These are phyloP conservation scores for Microcyclosporella mali DNA, from an alignment of 2,329 filamentous ascomycete genomes.

Conservation along the genomic window DNA sequence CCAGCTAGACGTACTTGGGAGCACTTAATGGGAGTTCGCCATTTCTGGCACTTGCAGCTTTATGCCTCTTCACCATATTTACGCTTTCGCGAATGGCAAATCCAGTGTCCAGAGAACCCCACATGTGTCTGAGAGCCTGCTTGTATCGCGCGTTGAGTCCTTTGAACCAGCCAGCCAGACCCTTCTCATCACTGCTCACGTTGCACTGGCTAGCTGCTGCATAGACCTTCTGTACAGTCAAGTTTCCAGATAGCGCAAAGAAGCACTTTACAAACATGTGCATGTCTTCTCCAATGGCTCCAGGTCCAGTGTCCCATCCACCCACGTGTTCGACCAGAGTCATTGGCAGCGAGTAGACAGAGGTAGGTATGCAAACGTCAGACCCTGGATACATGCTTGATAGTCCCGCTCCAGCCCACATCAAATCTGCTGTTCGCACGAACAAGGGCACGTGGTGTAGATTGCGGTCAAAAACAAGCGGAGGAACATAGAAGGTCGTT, in stretches of 20 bases:
- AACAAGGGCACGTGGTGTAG: slow-evolving; percentile 61
- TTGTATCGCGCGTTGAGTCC: slow-evolving; percentile 63
- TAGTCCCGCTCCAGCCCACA: slow-evolving; percentile 66
- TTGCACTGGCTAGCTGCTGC: slow-evolving; percentile 69
- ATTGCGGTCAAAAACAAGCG: slow-evolving; percentile 69
- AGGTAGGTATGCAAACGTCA: slow-evolving; percentile 62
- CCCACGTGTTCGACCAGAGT: slow-evolving; percentile 61
- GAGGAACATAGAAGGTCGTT: slow-evolving; percentile 62
- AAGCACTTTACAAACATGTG: slow-evolving; percentile 77
- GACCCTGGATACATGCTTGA: slow-evolving; percentile 62
- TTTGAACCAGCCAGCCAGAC: slow-evolving; percentile 48
- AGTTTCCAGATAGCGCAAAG: slow-evolving; percentile 64
- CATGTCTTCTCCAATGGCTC: slow-evolving; percentile 68
- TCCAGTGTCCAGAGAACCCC: slow-evolving; percentile 65
- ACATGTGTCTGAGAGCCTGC: slow-evolving; percentile 70
- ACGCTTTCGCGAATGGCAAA: slow-evolving; percentile 47
- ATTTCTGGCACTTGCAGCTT: slow-evolving; percentile 7
- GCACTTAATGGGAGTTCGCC: slow-evolving; percentile 20
- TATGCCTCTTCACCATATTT: slow-evolving; percentile 25
- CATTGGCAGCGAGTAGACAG: slow-evolving; percentile 65
- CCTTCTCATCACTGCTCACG: slow-evolving; percentile 55
- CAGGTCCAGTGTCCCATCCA: slow-evolving; percentile 64
- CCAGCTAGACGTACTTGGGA: slow-evolving; percentile 21
- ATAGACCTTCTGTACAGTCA: slow-evolving; percentile 58
- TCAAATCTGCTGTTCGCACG: slow-evolving; percentile 64